Conservation (phyloP, 2,329 filamentous ascomycete species). For the Zelopaecilomyces penicillatus region DNA sequence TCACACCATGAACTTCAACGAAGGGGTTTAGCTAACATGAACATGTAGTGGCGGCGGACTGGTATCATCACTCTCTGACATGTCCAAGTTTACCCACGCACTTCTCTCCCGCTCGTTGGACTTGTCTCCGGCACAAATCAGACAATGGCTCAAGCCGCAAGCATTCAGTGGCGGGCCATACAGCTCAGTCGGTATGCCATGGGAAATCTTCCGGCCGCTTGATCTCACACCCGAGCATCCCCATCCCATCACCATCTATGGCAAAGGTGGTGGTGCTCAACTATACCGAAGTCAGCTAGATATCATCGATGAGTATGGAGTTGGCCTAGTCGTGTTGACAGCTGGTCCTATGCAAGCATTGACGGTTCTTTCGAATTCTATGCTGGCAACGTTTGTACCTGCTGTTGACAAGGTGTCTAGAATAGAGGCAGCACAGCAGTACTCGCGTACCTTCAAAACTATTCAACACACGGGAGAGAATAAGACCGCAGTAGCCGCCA, state of each 20-base stretch:
- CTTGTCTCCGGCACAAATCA: conserved; percentile 15
- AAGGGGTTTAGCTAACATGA: conserved; percentile 1
- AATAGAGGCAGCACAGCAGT: conserved; percentile 15
- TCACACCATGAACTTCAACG: background rate
- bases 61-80: conserved; percentile 25
- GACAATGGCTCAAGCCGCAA: conserved; percentile 27
- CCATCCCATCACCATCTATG: conserved; percentile 24
- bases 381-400: conserved; percentile 19
- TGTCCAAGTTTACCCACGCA: conserved; percentile 19
- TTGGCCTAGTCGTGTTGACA: conserved; percentile 22
- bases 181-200: conserved; percentile 27
- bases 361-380: conserved; percentile 17
- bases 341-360: conserved; percentile 22
- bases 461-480: background rate
- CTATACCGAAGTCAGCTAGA: conserved; percentile 27
- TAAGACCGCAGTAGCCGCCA: conserved; percentile 8
- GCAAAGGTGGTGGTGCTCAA: conserved; percentile 26
- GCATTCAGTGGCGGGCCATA: conserved; percentile 21
- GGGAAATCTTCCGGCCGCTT: conserved; percentile 26
- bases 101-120: conserved; percentile 20
- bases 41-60: conserved; percentile 23
- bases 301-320: conserved; percentile 27
- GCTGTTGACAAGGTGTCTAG: conserved; percentile 21
- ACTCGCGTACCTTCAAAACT: conserved; percentile 11
- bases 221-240: conserved; percentile 19